phyloP scores from a whole-genome alignment of 768 basidiomycete genomes.

The Pulveroboletus sp. region DNA sequence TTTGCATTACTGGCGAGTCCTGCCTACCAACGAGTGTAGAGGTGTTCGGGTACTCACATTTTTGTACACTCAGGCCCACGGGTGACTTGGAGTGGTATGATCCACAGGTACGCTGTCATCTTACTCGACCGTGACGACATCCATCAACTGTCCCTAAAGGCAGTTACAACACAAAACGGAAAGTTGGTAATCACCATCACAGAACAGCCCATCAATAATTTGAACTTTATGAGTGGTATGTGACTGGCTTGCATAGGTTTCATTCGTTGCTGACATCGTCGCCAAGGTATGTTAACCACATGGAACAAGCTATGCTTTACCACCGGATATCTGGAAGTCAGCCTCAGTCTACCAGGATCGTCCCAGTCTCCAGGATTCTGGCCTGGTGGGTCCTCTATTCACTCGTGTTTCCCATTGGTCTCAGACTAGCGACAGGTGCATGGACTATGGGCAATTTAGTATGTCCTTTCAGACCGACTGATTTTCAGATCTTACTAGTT shows the following conservation, averaged over 20 bases:
- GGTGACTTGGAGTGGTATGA: slow-evolving; percentile 86
- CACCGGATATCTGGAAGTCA: slow-evolving; percentile 85
- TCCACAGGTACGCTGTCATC: slow-evolving; percentile 47
- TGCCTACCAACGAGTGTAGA: not conserved
- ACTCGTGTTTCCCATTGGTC: not conserved
- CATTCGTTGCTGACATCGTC: slow-evolving; percentile 6
- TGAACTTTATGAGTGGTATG: slow-evolving; percentile 82
- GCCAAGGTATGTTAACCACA: slow-evolving; percentile 64
- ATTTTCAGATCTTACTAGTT: slow-evolving; percentile 19
- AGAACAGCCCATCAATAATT: slow-evolving; percentile 65
- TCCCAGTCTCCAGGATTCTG: slow-evolving; percentile 68
- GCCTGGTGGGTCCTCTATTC: slow-evolving; percentile 61
- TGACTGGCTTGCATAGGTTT: slow-evolving; percentile 1
- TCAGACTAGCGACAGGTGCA: slow-evolving; percentile 36
- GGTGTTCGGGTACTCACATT: slow-evolving; percentile 6
- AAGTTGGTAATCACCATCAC: slow-evolving; percentile 79
- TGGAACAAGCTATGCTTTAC: slow-evolving; percentile 98
- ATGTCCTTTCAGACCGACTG: slow-evolving; percentile 8
- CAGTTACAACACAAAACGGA: slow-evolving; percentile 73
- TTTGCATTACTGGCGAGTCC: slow-evolving; percentile 71
- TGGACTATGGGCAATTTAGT: slow-evolving; percentile 78
- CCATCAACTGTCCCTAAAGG: slow-evolving; percentile 29
- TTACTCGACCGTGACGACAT: not conserved
- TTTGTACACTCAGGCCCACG: slow-evolving; percentile 44
- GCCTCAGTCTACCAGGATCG: slow-evolving; percentile 71